Conservation (phyloP, 306 rosid species). For the Ormosia semicastrata region DNA sequence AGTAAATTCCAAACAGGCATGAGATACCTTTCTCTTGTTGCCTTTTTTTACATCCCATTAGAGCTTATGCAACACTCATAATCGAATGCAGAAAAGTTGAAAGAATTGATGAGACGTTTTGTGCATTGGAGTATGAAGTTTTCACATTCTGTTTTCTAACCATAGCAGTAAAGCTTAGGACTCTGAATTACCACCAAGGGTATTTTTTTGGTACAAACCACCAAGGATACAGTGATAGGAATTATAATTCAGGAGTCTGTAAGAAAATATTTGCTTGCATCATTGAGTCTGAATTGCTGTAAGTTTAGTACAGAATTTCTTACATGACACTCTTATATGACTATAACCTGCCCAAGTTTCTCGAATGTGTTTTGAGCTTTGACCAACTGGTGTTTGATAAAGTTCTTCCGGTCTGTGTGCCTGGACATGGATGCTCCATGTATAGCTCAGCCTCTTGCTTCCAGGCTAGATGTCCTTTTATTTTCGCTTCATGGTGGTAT, state of each 20-base stretch:
- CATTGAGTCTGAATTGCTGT: conserved; percentile 13
- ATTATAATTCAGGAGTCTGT: conserved; percentile 8
- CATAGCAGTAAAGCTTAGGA: conserved; percentile 15
- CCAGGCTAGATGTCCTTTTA: neutral
- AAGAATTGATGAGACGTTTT: conserved; percentile 17
- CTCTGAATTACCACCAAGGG: neutral
- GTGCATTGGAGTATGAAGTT: conserved; percentile 17
- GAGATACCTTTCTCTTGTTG: neutral
- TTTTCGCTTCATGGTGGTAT: neutral
- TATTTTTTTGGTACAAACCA: neutral
- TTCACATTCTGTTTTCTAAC: conserved; percentile 18
- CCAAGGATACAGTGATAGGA: conserved; percentile 21
- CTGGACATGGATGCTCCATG: conserved; percentile 1
- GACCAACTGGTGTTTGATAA: neutral
- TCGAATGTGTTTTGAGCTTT: neutral
- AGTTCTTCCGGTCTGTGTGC: neutral
- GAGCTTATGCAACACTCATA: neutral
- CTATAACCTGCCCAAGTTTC: conserved; percentile 4
- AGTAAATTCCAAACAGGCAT: conserved; percentile 30
- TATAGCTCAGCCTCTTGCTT: neutral
- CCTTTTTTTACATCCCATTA: neutral
- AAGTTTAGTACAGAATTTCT: conserved; percentile 18
- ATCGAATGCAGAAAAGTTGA: conserved; percentile 8
- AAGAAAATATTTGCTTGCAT: neutral
- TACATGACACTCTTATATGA: neutral